phyloP scores from a whole-genome alignment of 805 yeast species.

The Kodamaea neixiangensis region DNA sequence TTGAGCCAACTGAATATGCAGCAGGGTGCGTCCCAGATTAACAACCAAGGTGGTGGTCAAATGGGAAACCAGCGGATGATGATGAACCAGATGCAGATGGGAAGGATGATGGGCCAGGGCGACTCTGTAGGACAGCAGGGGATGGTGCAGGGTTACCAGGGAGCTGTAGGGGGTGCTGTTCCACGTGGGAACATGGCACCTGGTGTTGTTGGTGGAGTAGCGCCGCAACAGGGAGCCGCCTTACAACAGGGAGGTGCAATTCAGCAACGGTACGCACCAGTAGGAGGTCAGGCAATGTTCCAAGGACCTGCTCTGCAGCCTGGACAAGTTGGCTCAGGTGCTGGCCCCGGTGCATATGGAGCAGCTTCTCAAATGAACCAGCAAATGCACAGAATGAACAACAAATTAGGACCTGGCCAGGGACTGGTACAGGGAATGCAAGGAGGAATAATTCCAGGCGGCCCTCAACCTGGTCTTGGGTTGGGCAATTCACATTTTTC shows the following conservation, averaged over 20 bases:
- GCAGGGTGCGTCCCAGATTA: neutral
- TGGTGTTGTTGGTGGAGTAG: conserved; percentile 1
- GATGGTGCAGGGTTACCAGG: neutral
- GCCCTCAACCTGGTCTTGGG: neutral
- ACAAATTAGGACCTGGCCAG: neutral
- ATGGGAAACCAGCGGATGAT: conserved; percentile 7
- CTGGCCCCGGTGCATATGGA: neutral
- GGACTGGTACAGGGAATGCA: neutral
- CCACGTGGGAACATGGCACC: conserved; percentile 1
- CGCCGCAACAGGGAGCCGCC: neutral
- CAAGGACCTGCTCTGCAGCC: conserved; percentile 13
- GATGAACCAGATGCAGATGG: conserved; percentile 8
- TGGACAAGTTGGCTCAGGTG: conserved; percentile 4
- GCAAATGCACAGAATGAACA: neutral
- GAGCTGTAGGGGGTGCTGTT: neutral
- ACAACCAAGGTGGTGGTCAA: neutral
- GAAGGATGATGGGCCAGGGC: neutral
- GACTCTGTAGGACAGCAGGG: neutral
- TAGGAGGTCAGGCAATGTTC: conserved; percentile 7
- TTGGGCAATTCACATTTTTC: neutral
- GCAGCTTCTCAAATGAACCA: conserved; percentile 1
- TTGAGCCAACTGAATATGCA: conserved; percentile 1
- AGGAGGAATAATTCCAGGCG: neutral
- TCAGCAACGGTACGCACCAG: neutral
- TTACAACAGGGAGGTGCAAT: neutral